These are phyloP conservation scores for Haberlea rhodopensis DNA, from an alignment of 257 asterid genomes.

Conservation along the genomic window DNA sequence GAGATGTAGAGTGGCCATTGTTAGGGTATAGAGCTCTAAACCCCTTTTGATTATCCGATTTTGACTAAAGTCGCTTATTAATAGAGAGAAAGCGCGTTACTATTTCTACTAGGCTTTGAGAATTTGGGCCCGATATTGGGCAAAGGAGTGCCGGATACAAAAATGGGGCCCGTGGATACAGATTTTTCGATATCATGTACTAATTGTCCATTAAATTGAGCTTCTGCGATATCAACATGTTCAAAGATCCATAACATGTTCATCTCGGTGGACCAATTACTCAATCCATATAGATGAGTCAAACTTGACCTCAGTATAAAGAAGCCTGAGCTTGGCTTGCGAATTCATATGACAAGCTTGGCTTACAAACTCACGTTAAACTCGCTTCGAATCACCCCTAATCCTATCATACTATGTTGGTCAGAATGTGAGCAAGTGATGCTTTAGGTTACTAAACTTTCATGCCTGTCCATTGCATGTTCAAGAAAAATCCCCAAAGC, in stretches of 20 bases:
- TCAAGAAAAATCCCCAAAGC: constrained; percentile 35
- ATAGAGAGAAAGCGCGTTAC: neutral
- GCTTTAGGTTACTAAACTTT: neutral
- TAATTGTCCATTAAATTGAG: too few species aligned
- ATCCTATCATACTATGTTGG: neutral
- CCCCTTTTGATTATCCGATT: constrained; percentile 30
- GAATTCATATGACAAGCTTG: too few species aligned
- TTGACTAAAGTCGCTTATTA: constrained; percentile 1
- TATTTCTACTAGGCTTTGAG: neutral
- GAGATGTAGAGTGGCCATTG: constrained; percentile 42
- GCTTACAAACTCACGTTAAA: neutral
- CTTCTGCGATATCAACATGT: too few species aligned
- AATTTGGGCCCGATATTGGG: neutral
- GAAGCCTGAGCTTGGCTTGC: neutral
- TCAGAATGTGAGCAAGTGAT: neutral
- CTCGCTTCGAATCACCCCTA: neutral
- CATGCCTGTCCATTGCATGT: constrained; percentile 35
- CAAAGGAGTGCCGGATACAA: too few species aligned
- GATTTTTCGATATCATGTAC: too few species aligned
- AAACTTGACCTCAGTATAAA: neutral
- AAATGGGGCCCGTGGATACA: too few species aligned
- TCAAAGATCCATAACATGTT: too few species aligned
- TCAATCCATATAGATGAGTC: too few species aligned
- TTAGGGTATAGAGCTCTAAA: constrained; percentile 42
- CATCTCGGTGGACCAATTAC: too few species aligned